These are phyloP conservation scores for Ophiocordyceps camponoti-floridani DNA, from an alignment of 2,329 filamentous ascomycete genomes.

Conservation along the genomic window DNA sequence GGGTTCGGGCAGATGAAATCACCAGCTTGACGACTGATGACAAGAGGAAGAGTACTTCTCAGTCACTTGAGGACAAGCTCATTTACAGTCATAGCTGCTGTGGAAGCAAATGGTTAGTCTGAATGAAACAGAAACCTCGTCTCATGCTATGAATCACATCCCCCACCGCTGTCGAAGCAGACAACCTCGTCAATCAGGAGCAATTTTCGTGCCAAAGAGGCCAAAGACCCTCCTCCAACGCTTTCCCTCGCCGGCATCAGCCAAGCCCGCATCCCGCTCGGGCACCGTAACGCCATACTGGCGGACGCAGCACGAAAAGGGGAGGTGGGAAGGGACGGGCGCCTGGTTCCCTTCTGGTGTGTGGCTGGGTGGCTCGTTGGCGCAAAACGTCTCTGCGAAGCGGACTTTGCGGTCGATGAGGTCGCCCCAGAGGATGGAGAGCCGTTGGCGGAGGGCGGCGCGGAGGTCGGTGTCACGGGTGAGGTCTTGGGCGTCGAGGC, in stretches of 20 bases:
- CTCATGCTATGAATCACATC: not conserved
- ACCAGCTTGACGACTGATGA: no score
- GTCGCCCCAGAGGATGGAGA: conserved; percentile 75
- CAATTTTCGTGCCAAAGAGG: conserved; percentile 46
- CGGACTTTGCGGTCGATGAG: conserved; percentile 50
- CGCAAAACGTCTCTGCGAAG: conserved; percentile 4
- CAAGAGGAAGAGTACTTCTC: no score
- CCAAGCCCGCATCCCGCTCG: conserved; percentile 21
- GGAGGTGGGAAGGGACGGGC: conserved; percentile 26
- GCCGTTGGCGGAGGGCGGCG: conserved; percentile 40
- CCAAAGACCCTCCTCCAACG: conserved; percentile 46
- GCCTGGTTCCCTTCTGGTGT: conserved; percentile 12
- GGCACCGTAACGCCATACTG: conserved; percentile 45
- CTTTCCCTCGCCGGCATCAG: conserved; percentile 23
- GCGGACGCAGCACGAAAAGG: conserved; percentile 52
- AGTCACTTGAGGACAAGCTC: no score
- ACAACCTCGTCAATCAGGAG: conserved; percentile 1
- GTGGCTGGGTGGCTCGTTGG: conserved; percentile 15
- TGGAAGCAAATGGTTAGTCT: no score
- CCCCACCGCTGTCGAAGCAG: no score
- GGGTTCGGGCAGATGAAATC: no score
- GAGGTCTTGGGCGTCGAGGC: conserved; percentile 35
- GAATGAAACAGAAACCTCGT: no score
- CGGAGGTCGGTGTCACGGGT: conserved; percentile 30
- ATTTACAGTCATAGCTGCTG: no score